Evolutionary conservation across 1,139 yeast species (phyloP), one percentile per base, ranked within the genome.

Genomic region (Scheffersomyces titani): DNA sequence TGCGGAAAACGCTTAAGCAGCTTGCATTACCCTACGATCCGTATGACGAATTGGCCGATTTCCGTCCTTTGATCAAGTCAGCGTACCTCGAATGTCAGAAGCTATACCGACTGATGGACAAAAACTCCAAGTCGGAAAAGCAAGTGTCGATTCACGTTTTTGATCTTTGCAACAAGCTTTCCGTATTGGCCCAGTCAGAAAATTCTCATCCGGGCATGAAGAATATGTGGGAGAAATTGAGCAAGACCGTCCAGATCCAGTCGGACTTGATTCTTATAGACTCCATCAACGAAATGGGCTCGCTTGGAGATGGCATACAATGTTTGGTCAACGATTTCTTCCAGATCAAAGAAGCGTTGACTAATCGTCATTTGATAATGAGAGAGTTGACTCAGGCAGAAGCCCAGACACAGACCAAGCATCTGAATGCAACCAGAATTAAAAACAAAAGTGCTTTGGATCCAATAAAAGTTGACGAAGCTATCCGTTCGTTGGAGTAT

Each of bases 11-110:
- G 2, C 80, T 94, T 67, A 94, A 94, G 70, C 99, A 94, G 70
- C 82, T 93, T 56, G 89, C 91, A 36, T 91, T 96, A 1, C 99
- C 99, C 0, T 90, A 88, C 65, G 99, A 96, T 71, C 96, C 92
- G 52, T 88, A 86, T 53, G 81, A 82, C 48, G 96, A 89, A 58
- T 80, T 94, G 59, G 94, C 96, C 1, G 89, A 84, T 54, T 91
- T 93, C 70, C 78, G 99, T 59, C 99, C 99, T 0, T 68, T 89
- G 64, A 87, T 93, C 50, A 94, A 96, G 71, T 82, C 88, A 16
- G 81, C 90, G n/a, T 90, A 92, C 68, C 77, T 87, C 56, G 73
- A 74, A 30, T 76, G 88, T 5, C 86, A 83, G 59, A 88, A 85
- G 53, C 74, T 90, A 16, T 81, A 82, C 61, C 78, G 78, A 56